These are phyloP conservation scores for Colletotrichum gloeosporioides DNA, from an alignment of 2,329 filamentous ascomycete genomes.

Conservation along the genomic window DNA sequence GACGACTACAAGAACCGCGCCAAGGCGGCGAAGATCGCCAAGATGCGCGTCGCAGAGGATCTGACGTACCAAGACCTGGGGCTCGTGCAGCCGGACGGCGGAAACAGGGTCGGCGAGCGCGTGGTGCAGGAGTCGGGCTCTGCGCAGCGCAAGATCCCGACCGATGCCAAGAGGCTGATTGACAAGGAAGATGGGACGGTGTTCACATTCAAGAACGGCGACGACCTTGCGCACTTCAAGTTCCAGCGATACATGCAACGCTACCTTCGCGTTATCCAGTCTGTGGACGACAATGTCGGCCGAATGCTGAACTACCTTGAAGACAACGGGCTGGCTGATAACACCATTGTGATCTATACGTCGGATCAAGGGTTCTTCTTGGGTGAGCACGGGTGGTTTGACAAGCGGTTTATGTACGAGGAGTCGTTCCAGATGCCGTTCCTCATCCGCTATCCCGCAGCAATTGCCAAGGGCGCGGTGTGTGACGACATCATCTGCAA, in stretches of 20 bases:
- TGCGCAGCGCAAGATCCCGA: conserved; percentile 31
- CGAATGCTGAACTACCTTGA: conserved; percentile 53
- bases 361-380: conserved; percentile 63
- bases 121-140: conserved; percentile 30
- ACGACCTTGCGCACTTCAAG: conserved; percentile 57
- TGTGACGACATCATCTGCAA: conserved; percentile 57
- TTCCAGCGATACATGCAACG: conserved; percentile 63
- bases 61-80: conserved; percentile 55
- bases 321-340: conserved; percentile 41
- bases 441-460: conserved; percentile 48
- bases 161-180: conserved; percentile 36
- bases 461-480: conserved; percentile 42
- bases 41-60: conserved; percentile 57
- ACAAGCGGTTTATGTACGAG: conserved; percentile 65
- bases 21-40: conserved; percentile 51
- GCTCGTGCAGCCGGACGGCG: conserved; percentile 54
- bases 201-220: conserved; percentile 47
- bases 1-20: conserved; percentile 62
- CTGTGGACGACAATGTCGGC: conserved; percentile 58
- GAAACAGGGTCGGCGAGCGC: conserved; percentile 40
- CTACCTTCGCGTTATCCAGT: conserved; percentile 57
- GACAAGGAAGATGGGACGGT: conserved; percentile 50
- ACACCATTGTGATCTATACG: conserved; percentile 59
- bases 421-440: conserved; percentile 64
- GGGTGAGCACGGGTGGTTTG: conserved; percentile 63